Conservation (phyloP, 1,284 basidiomycete genomes). For the Pseudozyma sp. region DNA sequence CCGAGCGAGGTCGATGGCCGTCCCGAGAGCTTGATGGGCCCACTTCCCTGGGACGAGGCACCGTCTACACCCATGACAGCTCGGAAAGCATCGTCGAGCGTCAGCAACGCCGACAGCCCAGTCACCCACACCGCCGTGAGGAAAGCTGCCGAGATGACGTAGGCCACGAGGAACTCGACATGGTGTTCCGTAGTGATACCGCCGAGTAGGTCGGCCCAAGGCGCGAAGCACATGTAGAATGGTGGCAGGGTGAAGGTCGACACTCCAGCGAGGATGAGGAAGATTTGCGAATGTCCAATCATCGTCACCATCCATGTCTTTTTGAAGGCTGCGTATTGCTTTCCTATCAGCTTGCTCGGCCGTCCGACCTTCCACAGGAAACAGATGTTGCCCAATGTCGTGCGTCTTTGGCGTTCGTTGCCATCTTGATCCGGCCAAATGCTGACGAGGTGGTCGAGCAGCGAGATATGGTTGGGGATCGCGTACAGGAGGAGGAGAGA, state of each 20-base stretch:
- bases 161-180: conserved; percentile 18
- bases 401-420: not conserved
- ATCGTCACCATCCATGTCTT: conserved; percentile 31
- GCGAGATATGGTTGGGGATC: conserved; percentile 23
- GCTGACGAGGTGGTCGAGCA: conserved; percentile 17
- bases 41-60: not conserved
- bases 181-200: conserved; percentile 6
- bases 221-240: conserved; percentile 8
- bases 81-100: conserved; percentile 23
- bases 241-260: not conserved
- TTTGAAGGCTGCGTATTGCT: conserved; percentile 12
- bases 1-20: not conserved
- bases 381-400: not conserved
- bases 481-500: conserved; percentile 7
- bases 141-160: conserved; percentile 12
- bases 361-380: conserved; percentile 15
- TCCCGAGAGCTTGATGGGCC: not conserved
- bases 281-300: conserved; percentile 6
- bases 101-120: conserved; percentile 8
- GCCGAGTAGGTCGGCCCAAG: not conserved
- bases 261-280: conserved; percentile 3
- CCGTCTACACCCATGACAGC: conserved; percentile 12
- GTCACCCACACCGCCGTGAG: conserved; percentile 7
- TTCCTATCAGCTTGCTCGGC: conserved; percentile 8
- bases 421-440: conserved; percentile 12